A percentile compares a stretch with the other conserved stretches of the same genome.
Evolutionary conservation across 1,139 yeast genomes (phyloP).

Genomic region (Pichia sp.): DNA sequence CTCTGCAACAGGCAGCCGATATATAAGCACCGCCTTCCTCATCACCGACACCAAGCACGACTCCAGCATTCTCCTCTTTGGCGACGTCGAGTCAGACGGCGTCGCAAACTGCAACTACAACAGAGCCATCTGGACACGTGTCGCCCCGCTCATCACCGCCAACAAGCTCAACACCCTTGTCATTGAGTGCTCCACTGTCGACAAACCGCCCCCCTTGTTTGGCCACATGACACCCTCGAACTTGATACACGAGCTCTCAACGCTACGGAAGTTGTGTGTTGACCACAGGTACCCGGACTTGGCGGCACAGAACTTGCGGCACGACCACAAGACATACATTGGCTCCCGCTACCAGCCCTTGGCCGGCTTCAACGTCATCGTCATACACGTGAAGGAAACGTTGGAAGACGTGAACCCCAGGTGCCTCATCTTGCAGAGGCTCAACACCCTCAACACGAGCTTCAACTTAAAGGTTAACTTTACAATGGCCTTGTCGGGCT

Average conservation of each 20-base stretch:
- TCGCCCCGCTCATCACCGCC: constrained; percentile 45
- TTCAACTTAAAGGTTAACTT: constrained; percentile 41
- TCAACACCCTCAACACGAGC: constrained; percentile 39
- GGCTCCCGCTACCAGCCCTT: constrained; percentile 33
- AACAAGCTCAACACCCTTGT: constrained; percentile 49
- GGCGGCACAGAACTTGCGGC: constrained; percentile 18
- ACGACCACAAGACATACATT: constrained; percentile 15
- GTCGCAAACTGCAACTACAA: constrained; percentile 44
- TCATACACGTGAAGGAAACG: constrained; percentile 72
- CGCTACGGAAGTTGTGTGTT: constrained; percentile 32
- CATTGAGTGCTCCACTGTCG: constrained; percentile 71
- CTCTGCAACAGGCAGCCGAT: constrained; percentile 18
- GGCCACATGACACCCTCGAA: constrained; percentile 77
- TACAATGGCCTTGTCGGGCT: constrained; percentile 53
- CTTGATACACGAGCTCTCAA: constrained; percentile 52
- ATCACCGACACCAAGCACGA: constrained; percentile 24
- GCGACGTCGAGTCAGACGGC: constrained; percentile 74
- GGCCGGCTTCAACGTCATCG: constrained; percentile 48
- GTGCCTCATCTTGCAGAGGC: constrained; percentile 41
- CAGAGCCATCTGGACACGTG: constrained; percentile 49
- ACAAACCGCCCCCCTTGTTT: constrained; percentile 48
- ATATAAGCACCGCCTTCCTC: constrained; percentile 36
- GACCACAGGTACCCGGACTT: constrained; percentile 16
- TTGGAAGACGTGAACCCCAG: constrained; percentile 48
- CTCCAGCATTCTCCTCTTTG: constrained; percentile 56